Percentiles rank a stretch among this genome's conserved stretches.
These are phyloP conservation scores for Streptanthus diversifolius DNA, from an alignment of 345 rosid species.

Conservation along the genomic window DNA sequence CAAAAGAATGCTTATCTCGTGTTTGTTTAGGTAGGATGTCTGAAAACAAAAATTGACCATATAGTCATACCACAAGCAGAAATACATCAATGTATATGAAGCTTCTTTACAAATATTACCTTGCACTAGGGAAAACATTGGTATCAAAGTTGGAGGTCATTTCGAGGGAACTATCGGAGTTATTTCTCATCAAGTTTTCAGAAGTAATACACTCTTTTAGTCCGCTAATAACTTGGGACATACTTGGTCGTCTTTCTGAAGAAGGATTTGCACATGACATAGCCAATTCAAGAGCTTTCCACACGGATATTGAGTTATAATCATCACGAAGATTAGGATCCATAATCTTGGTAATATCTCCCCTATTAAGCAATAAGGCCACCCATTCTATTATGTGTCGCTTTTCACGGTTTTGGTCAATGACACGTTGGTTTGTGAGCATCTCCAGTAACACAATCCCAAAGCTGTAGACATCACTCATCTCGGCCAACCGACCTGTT, in stretches of 20 bases:
- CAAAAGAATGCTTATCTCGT: neutral
- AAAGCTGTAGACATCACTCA: constrained; percentile 49
- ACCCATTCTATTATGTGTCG: constrained; percentile 36
- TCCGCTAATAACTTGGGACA: constrained; percentile 31
- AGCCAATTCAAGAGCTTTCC: constrained; percentile 44
- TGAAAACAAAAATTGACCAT: neutral
- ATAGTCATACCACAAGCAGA: neutral
- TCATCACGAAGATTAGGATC: constrained; percentile 41
- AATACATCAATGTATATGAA: neutral
- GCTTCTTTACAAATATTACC: neutral
- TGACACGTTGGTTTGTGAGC: constrained; percentile 39
- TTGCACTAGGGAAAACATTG: neutral
- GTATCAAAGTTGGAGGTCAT: neutral
- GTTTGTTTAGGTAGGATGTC: neutral
- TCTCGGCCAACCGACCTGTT: constrained; percentile 34
- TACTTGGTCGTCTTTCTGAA: constrained; percentile 34
- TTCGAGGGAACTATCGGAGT: neutral
- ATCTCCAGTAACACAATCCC: constrained; percentile 47
- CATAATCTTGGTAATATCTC: constrained; percentile 36
- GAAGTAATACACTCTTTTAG: constrained; percentile 31
- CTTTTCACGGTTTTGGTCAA: constrained; percentile 14
- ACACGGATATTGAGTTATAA: constrained; percentile 27
- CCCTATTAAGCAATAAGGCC: constrained; percentile 16
- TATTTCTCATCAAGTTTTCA: neutral
- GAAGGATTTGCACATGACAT: constrained; percentile 34